These are phyloP conservation scores for Neurospora tetraspora DNA, from an alignment of 495 filamentous ascomycete genomes.

Conservation along the genomic window DNA sequence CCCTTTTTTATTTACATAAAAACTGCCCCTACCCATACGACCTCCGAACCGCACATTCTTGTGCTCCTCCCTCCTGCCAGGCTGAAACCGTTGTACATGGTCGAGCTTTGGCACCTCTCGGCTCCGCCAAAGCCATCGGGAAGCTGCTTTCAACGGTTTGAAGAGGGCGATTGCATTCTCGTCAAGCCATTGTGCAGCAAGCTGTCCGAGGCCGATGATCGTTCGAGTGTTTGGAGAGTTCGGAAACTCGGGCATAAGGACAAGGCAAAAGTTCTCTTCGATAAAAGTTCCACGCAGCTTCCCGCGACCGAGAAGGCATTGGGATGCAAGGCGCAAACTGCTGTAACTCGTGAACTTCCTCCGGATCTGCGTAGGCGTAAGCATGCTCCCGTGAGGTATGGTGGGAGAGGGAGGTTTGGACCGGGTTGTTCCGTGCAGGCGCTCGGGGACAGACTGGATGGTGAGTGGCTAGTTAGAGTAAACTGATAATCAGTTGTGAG, in stretches of 20 bases:
- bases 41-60: background rate
- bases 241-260: background rate
- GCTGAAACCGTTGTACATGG: background rate
- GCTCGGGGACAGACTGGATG: background rate
- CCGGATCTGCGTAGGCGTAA: background rate
- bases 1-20: background rate
- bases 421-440: background rate
- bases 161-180: background rate
- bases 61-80: background rate
- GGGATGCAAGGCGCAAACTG: background rate
- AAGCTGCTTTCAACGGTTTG: background rate
- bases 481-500: too few relatives aligned
- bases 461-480: background rate
- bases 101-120: too few relatives aligned
- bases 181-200: background rate
- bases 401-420: background rate
- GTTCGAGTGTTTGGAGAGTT: background rate
- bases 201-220: too few relatives aligned
- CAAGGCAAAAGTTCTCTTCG: background rate
- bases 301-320: background rate
- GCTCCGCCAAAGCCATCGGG: background rate
- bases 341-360: background rate
- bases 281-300: background rate
- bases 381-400: background rate
- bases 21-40: background rate